Evolutionary conservation across 306 rosid species (phyloP), one percentile per base, ranked within the genome.

Genomic region (Lablab purpureus): DNA sequence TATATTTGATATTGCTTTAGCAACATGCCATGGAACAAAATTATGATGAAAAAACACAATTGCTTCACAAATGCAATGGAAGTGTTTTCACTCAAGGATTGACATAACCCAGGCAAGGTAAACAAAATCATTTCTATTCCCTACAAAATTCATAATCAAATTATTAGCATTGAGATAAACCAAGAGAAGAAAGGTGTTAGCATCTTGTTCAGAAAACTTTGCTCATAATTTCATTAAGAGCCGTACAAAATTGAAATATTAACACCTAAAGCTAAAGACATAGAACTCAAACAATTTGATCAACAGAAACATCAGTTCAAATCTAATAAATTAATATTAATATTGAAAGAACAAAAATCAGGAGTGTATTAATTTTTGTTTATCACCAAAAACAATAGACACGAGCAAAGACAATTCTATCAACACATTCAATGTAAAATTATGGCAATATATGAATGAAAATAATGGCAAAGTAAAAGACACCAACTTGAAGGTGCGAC

Each of bases 401-500:
- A 22, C 25, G 17, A 70, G 10, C 43, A 17, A 70, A 60, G n/a
- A 69, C 23, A 30, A 59, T 37, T 60, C 28, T 62, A 76, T 37
- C 59, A 76, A 68, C 64, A 80, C 25, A 25, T 27, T 37, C 6
- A 71, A 73, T 7, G 30, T 17, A 22, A 81, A 58, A 43, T 73
- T 46, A 37, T 37, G 64, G 37, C 45, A 27, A 28, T 70, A 71
- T 25, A 78, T 27, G 27, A 65, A 65, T 7, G 37, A 64, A 82
- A 67, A 72, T 52, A 77, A 54, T 34, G 47, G 63, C 62, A 22
- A 84, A 75, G 67, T 72, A 77, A 85, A 18, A 84, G 41, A 55
- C 34, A 90, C 96, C 86, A 82, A 95, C 99, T 89, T 93, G 92
- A 93, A 88, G 90, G 77, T 85, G 45, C 99, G 99, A 51, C 99